Percentiles rank a stretch among this genome's conserved stretches.
Conservation (phyloP, 2,329 filamentous ascomycete genomes). For the Fusarium lateritium region DNA sequence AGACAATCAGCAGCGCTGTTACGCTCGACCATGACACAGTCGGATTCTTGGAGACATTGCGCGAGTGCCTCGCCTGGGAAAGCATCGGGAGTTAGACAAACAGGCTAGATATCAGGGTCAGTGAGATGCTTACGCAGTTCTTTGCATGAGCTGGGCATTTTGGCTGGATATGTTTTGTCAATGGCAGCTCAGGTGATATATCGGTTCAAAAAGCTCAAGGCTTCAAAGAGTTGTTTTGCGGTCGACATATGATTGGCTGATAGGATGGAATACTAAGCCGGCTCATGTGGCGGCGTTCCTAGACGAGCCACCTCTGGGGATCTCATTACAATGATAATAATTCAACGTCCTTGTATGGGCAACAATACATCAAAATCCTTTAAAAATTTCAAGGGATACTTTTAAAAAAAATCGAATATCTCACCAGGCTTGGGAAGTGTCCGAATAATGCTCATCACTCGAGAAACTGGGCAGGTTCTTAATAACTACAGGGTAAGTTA, state of each 20-base stretch:
- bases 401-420: too few species aligned
- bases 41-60: conserved; percentile 94
- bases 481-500: neutral
- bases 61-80: conserved; percentile 87
- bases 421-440: too few species aligned
- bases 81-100: conserved; percentile 7
- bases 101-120: conserved; percentile 6
- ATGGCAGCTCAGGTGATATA: conserved; percentile 42
- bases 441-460: neutral
- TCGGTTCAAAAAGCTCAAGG: conserved; percentile 39
- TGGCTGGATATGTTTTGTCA: conserved; percentile 47
- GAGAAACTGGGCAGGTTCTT: neutral
- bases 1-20: conserved; percentile 91
- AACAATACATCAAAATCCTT: too few species aligned
- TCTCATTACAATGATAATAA: neutral
- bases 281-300: neutral
- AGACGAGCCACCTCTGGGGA: conserved; percentile 11
- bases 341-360: neutral
- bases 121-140: conserved; percentile 82
- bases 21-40: conserved; percentile 94
- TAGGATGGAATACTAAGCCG: conserved; percentile 15
- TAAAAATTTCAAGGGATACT: too few species aligned
- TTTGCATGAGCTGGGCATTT: conserved; percentile 96
- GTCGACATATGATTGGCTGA: conserved; percentile 48
- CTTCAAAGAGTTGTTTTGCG: conserved; percentile 44